A percentile compares a stretch with the other conserved stretches of the same genome.
phyloP scores from a whole-genome alignment of 352 stramenopile genomes.

The Phytopythium cucurbitacearum region DNA sequence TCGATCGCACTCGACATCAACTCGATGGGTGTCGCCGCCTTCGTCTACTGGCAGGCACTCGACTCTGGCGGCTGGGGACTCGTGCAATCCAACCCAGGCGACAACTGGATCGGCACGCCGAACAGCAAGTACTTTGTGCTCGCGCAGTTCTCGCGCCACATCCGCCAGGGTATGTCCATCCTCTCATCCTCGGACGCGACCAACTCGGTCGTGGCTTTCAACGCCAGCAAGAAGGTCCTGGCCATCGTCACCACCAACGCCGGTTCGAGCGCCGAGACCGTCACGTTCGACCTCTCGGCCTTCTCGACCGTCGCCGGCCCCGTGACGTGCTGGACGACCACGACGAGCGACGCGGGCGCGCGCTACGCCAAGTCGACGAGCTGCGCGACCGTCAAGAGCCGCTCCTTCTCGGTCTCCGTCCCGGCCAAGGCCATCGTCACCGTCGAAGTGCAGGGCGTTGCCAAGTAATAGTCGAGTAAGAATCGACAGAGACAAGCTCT shows the following conservation, averaged over 20 bases:
- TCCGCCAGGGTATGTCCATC: constrained; percentile 51
- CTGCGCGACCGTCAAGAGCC: too few relatives aligned
- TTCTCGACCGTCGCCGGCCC: constrained; percentile 25
- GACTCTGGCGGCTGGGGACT: constrained; percentile 50
- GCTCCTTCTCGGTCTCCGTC: too few relatives aligned
- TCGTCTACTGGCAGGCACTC: constrained; percentile 65
- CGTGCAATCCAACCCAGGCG: constrained; percentile 33
- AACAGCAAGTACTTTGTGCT: constrained; percentile 57
- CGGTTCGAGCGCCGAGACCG: constrained; percentile 12
- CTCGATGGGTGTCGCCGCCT: constrained; percentile 46
- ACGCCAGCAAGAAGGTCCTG: constrained; percentile 27
- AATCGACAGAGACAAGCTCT: too few relatives aligned
- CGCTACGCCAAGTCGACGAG: constrained; percentile 13
- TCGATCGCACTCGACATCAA: constrained; percentile 53
- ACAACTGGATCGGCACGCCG: constrained; percentile 29
- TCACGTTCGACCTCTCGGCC: constrained; percentile 35
- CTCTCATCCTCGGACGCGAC: constrained; percentile 24
- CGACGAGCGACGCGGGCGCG: constrained; percentile 29
- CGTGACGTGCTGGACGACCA: constrained; percentile 38
- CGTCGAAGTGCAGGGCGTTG: too few relatives aligned
- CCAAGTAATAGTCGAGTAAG: too few relatives aligned
- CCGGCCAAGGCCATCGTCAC: too few relatives aligned
- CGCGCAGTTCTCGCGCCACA: constrained; percentile 59
- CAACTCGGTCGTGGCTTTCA: constrained; percentile 43
- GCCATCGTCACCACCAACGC: constrained; percentile 46